phyloP scores from a whole-genome alignment of 2,329 filamentous ascomycete genomes.

The Xylariomycetidae sp. region DNA sequence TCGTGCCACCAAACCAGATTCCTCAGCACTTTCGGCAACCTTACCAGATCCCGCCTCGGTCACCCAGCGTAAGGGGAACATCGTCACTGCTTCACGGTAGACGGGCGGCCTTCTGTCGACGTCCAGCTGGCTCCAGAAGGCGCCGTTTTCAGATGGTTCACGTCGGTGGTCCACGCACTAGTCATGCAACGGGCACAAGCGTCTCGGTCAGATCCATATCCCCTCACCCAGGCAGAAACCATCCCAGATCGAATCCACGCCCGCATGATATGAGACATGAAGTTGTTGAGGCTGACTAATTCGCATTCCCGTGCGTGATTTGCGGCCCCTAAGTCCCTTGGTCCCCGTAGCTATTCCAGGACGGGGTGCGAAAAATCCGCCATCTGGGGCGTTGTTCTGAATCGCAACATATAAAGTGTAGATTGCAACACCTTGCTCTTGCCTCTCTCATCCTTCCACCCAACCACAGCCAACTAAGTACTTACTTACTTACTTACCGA shows the following conservation, averaged over 20 bases:
- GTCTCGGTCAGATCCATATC: too few species aligned
- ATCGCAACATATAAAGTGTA: neutral
- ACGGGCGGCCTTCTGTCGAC: neutral
- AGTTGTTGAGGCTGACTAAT: neutral
- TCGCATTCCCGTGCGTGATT: neutral
- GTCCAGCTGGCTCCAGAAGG: neutral
- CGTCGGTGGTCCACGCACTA: neutral
- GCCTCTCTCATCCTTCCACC: neutral
- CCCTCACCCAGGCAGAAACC: too few species aligned
- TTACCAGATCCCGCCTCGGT: too few species aligned
- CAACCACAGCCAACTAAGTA: neutral
- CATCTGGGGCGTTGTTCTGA: neutral
- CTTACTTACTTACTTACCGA: neutral
- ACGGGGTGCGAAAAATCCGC: neutral
- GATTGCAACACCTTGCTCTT: slow-evolving; percentile 8
- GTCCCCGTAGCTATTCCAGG: neutral
- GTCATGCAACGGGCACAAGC: slow-evolving; percentile 1
- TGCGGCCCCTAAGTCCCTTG: neutral
- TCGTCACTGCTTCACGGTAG: neutral
- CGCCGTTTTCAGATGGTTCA: neutral
- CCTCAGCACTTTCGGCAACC: too few species aligned
- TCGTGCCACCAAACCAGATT: too few species aligned
- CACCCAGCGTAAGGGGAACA: neutral
- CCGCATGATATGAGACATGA: neutral
- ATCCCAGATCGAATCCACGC: neutral